phyloP scores from a whole-genome alignment of 1,139 yeast species.

The Pneumocystis jirovecii region DNA sequence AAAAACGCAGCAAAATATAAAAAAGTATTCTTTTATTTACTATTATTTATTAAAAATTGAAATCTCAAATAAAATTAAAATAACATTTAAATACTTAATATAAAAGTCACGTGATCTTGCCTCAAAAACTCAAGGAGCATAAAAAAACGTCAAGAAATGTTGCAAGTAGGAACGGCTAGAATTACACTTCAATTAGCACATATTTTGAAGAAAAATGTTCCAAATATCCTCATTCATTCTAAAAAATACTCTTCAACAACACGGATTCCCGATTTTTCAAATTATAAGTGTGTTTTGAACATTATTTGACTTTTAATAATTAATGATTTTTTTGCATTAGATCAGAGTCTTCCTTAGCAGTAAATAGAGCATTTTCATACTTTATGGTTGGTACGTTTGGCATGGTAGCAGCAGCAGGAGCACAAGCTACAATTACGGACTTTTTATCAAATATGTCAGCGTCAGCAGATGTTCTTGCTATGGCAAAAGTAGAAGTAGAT shows the following conservation, averaged over 20 bases:
- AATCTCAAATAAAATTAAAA: too few relatives aligned
- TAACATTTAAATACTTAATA: too few relatives aligned
- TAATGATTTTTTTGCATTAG: background rate
- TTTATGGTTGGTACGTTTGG: slow-evolving; percentile 98
- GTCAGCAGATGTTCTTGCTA: slow-evolving; percentile 95
- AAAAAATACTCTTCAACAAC: background rate
- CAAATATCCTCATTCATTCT: background rate
- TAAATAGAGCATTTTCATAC: slow-evolving; percentile 78
- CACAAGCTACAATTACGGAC: slow-evolving; percentile 80
- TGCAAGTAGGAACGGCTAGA: background rate
- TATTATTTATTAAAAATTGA: too few relatives aligned
- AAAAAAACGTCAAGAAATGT: background rate
- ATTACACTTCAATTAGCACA: background rate
- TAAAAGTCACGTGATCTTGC: background rate
- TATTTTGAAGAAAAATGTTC: background rate
- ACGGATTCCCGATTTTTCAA: slow-evolving; percentile 12
- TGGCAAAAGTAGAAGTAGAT: slow-evolving; percentile 98
- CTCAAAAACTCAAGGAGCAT: background rate
- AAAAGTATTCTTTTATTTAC: too few relatives aligned
- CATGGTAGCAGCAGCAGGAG: slow-evolving; percentile 85
- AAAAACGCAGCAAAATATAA: too few relatives aligned
- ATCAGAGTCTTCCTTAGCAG: slow-evolving; percentile 25
- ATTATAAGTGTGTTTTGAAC: slow-evolving; percentile 8
- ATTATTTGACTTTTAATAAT: background rate
- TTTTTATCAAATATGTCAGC: slow-evolving; percentile 92